These are phyloP conservation scores for Colletotrichum tropicicola DNA, from an alignment of 2,329 filamentous ascomycete species.

Conservation along the genomic window DNA sequence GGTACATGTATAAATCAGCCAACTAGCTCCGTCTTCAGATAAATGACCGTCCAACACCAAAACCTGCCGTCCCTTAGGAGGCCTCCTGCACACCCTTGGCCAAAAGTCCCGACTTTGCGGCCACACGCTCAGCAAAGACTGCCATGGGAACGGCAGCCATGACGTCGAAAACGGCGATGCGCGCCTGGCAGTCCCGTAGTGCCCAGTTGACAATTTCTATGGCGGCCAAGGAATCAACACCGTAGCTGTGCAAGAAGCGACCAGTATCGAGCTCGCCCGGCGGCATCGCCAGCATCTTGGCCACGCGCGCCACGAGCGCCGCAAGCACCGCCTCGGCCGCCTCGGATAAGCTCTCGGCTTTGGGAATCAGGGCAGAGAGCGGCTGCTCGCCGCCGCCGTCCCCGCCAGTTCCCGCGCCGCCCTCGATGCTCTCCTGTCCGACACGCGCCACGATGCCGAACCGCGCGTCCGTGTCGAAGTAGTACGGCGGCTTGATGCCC, in stretches of 20 bases:
- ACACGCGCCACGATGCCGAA: neutral
- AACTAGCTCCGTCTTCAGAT: too few species aligned
- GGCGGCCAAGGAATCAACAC: neutral
- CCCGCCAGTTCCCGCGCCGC: neutral
- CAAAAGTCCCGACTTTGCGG: too few species aligned
- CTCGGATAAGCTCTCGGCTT: neutral
- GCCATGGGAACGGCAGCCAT: neutral
- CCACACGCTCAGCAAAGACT: neutral
- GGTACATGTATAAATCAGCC: too few species aligned
- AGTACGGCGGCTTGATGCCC: neutral
- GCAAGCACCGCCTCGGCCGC: neutral
- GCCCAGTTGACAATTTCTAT: neutral
- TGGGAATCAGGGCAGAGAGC: neutral
- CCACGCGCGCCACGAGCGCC: neutral
- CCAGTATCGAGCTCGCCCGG: neutral
- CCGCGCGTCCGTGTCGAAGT: neutral
- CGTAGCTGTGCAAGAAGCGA: neutral
- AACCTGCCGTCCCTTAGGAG: too few species aligned
- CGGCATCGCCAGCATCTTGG: neutral
- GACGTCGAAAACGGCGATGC: neutral
- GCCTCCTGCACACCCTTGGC: too few species aligned
- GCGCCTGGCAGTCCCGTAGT: neutral
- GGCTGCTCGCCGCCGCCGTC: neutral
- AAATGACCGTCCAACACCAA: too few species aligned
- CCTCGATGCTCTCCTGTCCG: neutral